Base-by-base conservation (phyloP, 2,329 filamentous ascomycete genomes). In the Mycogone perniciosa region DNA sequence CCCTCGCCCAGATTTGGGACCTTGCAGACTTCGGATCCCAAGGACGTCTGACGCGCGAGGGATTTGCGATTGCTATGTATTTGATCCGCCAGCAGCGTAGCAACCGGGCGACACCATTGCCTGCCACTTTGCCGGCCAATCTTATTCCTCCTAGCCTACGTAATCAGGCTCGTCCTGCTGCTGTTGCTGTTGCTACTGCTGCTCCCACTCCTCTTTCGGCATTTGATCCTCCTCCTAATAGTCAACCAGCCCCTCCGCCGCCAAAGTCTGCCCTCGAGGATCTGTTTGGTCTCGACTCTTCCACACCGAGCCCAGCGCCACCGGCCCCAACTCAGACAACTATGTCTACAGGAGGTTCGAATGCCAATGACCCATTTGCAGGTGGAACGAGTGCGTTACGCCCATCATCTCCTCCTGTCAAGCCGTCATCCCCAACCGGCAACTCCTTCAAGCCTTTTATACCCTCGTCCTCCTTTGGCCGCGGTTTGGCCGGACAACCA, bases 31-130 rank as follows among this genome's bases (percentile, higher is more conserved):
- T 96, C 68, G 89, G 89, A 63, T 93, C 89, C 6, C 87, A 91
- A 59, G 93, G 93, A 8, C 85, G 86, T 51, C 74, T 99, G 51
- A 90, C 80, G 43, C 83, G 82, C 60, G 93, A 99, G 59, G 91
- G 96, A 61, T 99, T 99, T 64, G 90, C 93, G 0, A 90, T 99
- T 43, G 92, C 93, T 48, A 96, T 99, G 91, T 95, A 95, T 65
- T 76, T 99, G 46, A 96, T 99, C 60, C 82, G 91, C 54, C 88
- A 95, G 66, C 91, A 96, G 66, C 81, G 91, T 48, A 86, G 80
- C 57, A 86, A 84, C 55, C 82, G 82, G 51, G 65, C 72, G 31
- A 71, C 71, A 38, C 73, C 81, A 30, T 69, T 97, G 31, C 93
- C 93, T 2, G 75, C 85, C 26, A 78, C 81, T n/a, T 72, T 99